These are phyloP conservation scores for Elaeagnus macrophylla DNA, from an alignment of 306 rosid genomes.

Conservation along the genomic window DNA sequence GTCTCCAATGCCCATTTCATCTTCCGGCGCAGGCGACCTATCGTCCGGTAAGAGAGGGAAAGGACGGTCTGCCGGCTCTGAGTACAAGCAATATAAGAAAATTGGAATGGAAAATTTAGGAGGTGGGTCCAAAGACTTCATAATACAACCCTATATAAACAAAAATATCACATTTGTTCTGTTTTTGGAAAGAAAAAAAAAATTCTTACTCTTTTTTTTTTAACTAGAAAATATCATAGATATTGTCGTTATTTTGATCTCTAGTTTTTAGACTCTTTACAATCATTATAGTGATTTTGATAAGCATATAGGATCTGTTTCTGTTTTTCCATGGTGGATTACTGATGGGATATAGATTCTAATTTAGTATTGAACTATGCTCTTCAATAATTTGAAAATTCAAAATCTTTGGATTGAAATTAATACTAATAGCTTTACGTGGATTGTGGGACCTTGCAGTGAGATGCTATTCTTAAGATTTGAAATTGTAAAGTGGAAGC, in stretches of 20 bases:
- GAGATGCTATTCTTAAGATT: constrained; percentile 17
- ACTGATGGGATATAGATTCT: no score
- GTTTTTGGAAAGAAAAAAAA: no score
- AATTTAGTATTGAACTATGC: no score
- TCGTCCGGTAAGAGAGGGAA: constrained; percentile 50
- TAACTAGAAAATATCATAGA: not conserved
- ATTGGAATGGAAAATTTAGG: constrained; percentile 47
- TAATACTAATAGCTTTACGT: not conserved
- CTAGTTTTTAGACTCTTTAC: no score
- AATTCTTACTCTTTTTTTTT: no score
- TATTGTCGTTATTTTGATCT: constrained; percentile 10
- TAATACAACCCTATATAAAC: no score
- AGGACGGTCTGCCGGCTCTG: constrained; percentile 35
- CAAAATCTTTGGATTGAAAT: not conserved
- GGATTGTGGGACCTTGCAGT: constrained; percentile 13
- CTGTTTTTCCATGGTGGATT: no score
- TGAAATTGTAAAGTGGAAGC: not conserved
- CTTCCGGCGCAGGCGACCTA: constrained; percentile 35
- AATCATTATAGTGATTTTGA: no score
- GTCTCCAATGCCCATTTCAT: constrained; percentile 63
- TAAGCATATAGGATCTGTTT: no score
- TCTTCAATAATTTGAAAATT: no score
- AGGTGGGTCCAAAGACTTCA: constrained; percentile 14
- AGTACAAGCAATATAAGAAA: constrained; percentile 50
- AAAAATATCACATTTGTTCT: no score